These are phyloP conservation scores for Musa acuminata DNA, from an alignment of 176 grass and related monocot species.

Conservation along the genomic window DNA sequence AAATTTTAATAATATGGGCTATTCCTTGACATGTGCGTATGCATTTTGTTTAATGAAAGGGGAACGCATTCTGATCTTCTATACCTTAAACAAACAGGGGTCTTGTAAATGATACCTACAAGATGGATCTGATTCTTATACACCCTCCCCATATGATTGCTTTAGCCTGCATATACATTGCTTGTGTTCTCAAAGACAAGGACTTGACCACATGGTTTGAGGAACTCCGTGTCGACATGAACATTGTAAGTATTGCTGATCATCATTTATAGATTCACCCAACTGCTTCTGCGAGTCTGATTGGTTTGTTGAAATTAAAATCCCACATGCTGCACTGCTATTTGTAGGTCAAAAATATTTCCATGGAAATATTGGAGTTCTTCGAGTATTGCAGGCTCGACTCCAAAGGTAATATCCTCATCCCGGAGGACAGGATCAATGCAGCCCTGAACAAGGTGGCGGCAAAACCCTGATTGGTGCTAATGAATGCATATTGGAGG, in stretches of 20 bases:
- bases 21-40: constrained; percentile 3
- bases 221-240: constrained; percentile 92
- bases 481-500: neutral
- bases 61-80: neutral
- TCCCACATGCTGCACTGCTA: neutral
- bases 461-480: constrained; percentile 31
- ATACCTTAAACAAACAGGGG: constrained; percentile 44
- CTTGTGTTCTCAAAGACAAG: constrained; percentile 69
- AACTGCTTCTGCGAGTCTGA: neutral
- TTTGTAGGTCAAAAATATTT: constrained; percentile 69
- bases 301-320: neutral
- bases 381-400: constrained; percentile 75
- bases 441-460: constrained; percentile 71
- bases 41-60: neutral
- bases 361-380: constrained; percentile 93
- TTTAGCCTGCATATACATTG: constrained; percentile 91
- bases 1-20: neutral
- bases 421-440: constrained; percentile 68
- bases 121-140: constrained; percentile 94
- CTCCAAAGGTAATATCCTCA: constrained; percentile 38
- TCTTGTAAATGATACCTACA: constrained; percentile 92
- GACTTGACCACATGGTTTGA: constrained; percentile 83
- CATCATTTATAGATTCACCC: neutral
- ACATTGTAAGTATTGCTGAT: constrained; percentile 35
- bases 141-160: constrained; percentile 96